These are phyloP conservation scores for Bruguiera sexangula DNA, from an alignment of 345 rosid species.

Conservation along the genomic window DNA sequence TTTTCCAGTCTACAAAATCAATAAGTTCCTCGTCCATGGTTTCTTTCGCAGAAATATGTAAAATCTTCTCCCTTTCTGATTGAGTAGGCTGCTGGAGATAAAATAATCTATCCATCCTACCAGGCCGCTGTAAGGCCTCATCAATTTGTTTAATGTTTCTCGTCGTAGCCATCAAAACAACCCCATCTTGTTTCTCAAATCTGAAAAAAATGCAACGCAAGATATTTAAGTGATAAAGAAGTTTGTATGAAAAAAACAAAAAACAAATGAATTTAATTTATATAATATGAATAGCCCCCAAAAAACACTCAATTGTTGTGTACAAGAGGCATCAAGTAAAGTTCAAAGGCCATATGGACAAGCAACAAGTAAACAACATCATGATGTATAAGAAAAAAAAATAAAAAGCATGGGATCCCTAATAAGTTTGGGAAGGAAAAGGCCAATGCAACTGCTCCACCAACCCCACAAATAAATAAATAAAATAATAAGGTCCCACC, in stretches of 20 bases:
- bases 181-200: slow-evolving; percentile 97
- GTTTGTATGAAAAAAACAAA: not conserved
- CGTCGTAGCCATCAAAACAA: slow-evolving; percentile 96
- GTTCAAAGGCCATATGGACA: too few species aligned
- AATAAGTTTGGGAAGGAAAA: too few species aligned
- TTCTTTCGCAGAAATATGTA: slow-evolving; percentile 68
- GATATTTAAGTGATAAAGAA: slow-evolving; percentile 10
- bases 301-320: not conserved
- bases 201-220: slow-evolving; percentile 37
- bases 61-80: slow-evolving; percentile 84
- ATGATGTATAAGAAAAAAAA: too few species aligned
- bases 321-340: too few species aligned
- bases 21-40: slow-evolving; percentile 79
- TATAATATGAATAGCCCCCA: not conserved
- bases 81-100: slow-evolving; percentile 88
- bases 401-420: too few species aligned
- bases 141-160: slow-evolving; percentile 86
- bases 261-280: not conserved
- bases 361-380: too few species aligned
- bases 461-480: too few species aligned
- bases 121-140: slow-evolving; percentile 87
- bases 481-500: too few species aligned
- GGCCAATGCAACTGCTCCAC: too few species aligned
- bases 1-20: slow-evolving; percentile 81
- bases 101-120: slow-evolving; percentile 94